Evolutionary conservation across 1,284 basidiomycete species (phyloP).

Genomic region (Pisolithus thermaeus): DNA sequence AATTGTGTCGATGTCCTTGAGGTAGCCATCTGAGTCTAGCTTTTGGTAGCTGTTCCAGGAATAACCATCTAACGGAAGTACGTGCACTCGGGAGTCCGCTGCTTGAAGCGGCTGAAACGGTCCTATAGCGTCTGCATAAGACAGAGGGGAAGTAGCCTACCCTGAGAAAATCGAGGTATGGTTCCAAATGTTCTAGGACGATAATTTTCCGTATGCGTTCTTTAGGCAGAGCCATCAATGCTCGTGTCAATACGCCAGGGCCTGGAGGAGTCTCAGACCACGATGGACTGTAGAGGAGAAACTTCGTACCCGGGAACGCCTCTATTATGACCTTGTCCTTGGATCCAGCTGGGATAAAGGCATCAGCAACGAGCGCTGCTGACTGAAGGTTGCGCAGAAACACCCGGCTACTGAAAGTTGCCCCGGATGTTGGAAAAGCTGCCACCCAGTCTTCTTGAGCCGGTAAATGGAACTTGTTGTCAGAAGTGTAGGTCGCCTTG

Average conservation of each 20-base stretch:
- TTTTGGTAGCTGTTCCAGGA: slow-evolving; percentile 57
- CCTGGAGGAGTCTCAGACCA: slow-evolving; percentile 35
- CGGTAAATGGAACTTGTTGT: slow-evolving; percentile 14
- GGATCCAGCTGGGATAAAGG: slow-evolving; percentile 46
- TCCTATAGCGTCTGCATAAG: background rate
- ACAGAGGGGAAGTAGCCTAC: slow-evolving; percentile 33
- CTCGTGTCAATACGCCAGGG: slow-evolving; percentile 64
- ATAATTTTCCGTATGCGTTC: slow-evolving; percentile 59
- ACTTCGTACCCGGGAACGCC: slow-evolving; percentile 58
- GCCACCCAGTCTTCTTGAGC: slow-evolving; percentile 15
- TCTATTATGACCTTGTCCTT: slow-evolving; percentile 62
- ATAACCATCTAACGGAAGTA: slow-evolving; percentile 44
- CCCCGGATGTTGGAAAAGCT: slow-evolving; percentile 16
- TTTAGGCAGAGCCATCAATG: slow-evolving; percentile 57
- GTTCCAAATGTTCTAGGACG: slow-evolving; percentile 53
- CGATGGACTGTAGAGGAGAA: background rate
- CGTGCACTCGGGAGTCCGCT: slow-evolving; percentile 52
- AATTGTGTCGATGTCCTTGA: slow-evolving; percentile 41
- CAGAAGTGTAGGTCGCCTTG: slow-evolving; percentile 1
- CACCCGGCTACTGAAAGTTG: slow-evolving; percentile 30
- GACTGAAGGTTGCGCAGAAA: slow-evolving; percentile 42
- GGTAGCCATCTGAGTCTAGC: slow-evolving; percentile 44
- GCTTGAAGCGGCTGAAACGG: slow-evolving; percentile 51
- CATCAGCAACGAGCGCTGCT: slow-evolving; percentile 48
- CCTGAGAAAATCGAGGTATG: slow-evolving; percentile 50